Base-by-base conservation (phyloP, 2,329 filamentous ascomycete genomes). In the Trichothecium roseum region DNA sequence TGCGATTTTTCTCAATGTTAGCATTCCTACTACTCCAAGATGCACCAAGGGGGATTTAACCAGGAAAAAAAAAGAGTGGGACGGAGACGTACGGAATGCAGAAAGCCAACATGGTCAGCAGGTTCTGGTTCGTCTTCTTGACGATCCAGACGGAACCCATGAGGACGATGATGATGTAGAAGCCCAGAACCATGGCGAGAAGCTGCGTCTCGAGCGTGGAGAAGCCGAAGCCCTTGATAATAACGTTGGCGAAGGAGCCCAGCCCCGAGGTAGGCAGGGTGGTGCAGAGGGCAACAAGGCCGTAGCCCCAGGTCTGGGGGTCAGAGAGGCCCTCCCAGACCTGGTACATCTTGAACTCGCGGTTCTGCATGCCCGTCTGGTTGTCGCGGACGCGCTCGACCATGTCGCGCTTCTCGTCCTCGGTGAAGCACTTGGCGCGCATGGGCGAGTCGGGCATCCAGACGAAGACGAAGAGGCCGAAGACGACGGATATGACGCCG, bases 241-340 rank as follows among this genome's bases (percentile, higher is more conserved):
- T 80, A 45, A 87, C 80, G 42, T 81, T 80, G 36, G 79, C 76
- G 50, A 85, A 87, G 1, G 75, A 76, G 6, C 81, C 81, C 0
- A 87, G 68, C 0, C 81, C 81, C n/a, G 73, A 78, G 0, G 81
- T 86, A 1, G 81, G 82, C 3, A 87, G 62, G 0, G 80, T 86
- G 0, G 81, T 85, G 56, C 75, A 81, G 16, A 87, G 61, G 35
- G 78, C 72, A 31, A 86, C 78, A 7, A 74, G 57, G 30, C 69
- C 70, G 49, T 82, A 79, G 28, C 72, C 74, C 63, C 70, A 82
- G 28, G 66, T 68, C 54, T 85, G 78, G 1, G 78, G 78, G 44
- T 87, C 82, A 1, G 54, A 54, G 8, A 84, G 56, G 1, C 75
- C 66, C 40, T 71, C 67, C n/a, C 53, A 49, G 30, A 62, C 54